Evolutionary conservation across 352 stramenopile genomes (phyloP), one percentile per base, ranked within the genome.

Genomic region (Phytophthora ramorum): DNA sequence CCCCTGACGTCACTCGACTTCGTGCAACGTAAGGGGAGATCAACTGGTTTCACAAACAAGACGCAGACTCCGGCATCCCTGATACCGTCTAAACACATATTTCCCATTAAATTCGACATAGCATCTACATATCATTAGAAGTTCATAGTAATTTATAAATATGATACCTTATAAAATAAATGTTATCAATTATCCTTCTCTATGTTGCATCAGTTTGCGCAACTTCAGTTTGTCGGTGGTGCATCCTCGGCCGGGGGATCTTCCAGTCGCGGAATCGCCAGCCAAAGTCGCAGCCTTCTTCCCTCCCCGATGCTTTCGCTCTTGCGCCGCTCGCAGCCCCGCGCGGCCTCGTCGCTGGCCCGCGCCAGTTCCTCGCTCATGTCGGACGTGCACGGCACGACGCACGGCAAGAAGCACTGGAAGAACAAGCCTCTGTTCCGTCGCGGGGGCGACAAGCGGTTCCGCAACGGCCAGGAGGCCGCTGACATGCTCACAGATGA

Each of bases 381-480:
- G 87, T 93, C 87, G 75, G 87, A 96, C 68, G 87, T 96, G 10
- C 87, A 96, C 71, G 87, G 87, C 58, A 96, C 87, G 38, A 93
- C 81, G 6, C 87, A 96, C 75, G 87, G 87, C 74, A 92, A 93
- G 71, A 96, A 96, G 71, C 83, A 93, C 57, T 99, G 96, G 96
- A 93, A 96, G 66, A 98, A 98, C 84, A 98, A 98, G 73, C 97
- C 97, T 34, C 86, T 99, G 7, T 99, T 99, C 79, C 91, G 96
- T 46, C 94, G 96, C 94, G 96, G 98, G 54, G 96, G 97, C 52
- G 96, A 98, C 79, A 97, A 98, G 60, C 84, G 89, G 40, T 98
- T 99, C 83, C 97, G 97, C 68, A 98, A 97, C 34, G 97, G 97
- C 17, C 83, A 97, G 45, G 96, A 99, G 69, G 97, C 97, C 34